Conservation (phyloP, 1,284 basidiomycete genomes). For the Cryptococcus amylolentus region DNA sequence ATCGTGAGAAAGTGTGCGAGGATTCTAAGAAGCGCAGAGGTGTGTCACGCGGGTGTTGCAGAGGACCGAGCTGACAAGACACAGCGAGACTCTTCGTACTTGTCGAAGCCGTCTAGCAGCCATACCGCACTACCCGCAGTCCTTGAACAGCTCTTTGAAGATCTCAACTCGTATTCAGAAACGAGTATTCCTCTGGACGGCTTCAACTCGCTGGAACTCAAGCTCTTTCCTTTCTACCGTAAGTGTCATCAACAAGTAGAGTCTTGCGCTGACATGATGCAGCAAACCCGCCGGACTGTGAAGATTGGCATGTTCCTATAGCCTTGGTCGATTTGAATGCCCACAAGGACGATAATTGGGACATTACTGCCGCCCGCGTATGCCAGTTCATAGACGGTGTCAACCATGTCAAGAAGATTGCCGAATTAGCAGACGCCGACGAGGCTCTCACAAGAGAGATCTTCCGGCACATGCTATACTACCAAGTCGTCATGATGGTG, state of each 20-base stretch:
- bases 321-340: conserved; percentile 78
- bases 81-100: conserved; percentile 82
- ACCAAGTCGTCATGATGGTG: conserved; percentile 86
- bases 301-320: conserved; percentile 94
- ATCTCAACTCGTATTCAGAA: conserved; percentile 94
- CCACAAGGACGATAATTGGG: conserved; percentile 88
- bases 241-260: conserved; percentile 8
- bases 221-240: conserved; percentile 91
- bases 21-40: conserved; percentile 82
- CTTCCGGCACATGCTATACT: conserved; percentile 91
- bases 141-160: conserved; percentile 94
- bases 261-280: background rate
- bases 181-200: conserved; percentile 83
- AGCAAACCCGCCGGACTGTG: conserved; percentile 79
- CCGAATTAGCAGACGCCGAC: conserved; percentile 87
- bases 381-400: conserved; percentile 81
- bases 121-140: conserved; percentile 70
- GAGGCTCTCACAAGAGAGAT: conserved; percentile 77
- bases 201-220: conserved; percentile 88
- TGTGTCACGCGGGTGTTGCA: conserved; percentile 48
- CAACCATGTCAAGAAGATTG: conserved; percentile 86
- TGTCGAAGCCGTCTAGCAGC: conserved; percentile 70
- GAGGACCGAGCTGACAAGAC: background rate
- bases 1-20: conserved; percentile 91
- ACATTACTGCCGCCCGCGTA: conserved; percentile 84